These are phyloP conservation scores for Urochloa ruziziensis DNA, from an alignment of 176 grass and related monocot species.

Conservation along the genomic window DNA sequence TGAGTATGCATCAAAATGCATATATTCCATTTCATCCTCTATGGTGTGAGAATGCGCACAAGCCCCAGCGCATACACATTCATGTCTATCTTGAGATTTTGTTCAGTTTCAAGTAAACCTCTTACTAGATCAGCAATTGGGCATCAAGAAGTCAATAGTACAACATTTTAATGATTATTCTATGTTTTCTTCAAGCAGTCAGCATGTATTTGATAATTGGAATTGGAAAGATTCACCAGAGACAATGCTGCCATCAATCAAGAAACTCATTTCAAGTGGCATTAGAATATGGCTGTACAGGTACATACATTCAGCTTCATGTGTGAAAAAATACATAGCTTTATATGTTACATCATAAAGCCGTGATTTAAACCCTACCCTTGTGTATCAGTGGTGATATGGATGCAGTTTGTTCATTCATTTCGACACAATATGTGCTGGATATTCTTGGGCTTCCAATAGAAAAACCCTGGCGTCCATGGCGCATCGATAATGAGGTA, in stretches of 20 bases:
- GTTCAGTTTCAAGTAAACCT: constrained; percentile 14
- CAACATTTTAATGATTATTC: background rate
- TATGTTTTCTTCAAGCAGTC: constrained; percentile 33
- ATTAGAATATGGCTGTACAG: constrained; percentile 62
- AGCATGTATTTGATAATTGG: constrained; percentile 47
- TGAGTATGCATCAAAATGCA: background rate
- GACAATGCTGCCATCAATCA: constrained; percentile 52
- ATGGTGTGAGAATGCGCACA: background rate
- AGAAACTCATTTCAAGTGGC: constrained; percentile 51
- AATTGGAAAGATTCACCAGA: constrained; percentile 54
- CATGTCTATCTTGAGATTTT: constrained; percentile 8
- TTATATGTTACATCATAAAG: background rate
- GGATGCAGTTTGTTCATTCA: constrained; percentile 62
- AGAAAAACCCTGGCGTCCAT: constrained; percentile 62
- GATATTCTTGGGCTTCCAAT: constrained; percentile 41
- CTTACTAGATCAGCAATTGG: background rate
- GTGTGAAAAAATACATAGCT: background rate
- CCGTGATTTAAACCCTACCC: background rate
- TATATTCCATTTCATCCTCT: background rate
- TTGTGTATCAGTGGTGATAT: constrained; percentile 53
- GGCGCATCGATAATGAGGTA: constrained; percentile 52
- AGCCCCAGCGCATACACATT: background rate
- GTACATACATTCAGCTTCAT: constrained; percentile 25
- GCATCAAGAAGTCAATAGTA: background rate
- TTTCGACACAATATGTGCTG: constrained; percentile 54